These are phyloP conservation scores for Claviceps humidiphila DNA, from an alignment of 2,329 filamentous ascomycete genomes.

Conservation along the genomic window DNA sequence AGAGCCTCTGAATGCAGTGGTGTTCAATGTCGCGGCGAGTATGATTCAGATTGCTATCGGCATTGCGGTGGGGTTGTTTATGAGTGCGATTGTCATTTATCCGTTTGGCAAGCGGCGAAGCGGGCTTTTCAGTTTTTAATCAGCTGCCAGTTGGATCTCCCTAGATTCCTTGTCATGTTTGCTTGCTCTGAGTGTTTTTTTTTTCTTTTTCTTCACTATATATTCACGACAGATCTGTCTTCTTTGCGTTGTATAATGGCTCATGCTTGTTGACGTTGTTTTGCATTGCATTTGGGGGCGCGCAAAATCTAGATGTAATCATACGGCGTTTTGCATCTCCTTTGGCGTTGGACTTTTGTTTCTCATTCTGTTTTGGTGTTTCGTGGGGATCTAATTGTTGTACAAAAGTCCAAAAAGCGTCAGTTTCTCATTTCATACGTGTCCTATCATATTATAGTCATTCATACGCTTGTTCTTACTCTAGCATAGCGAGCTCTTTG, in stretches of 20 bases:
- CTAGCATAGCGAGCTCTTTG: neutral
- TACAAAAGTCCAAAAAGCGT: neutral
- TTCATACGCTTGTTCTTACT: neutral
- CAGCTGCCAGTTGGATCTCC: no score
- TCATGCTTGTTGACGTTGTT: no score
- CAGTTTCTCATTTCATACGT: no score
- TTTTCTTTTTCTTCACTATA: no score
- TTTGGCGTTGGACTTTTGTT: no score
- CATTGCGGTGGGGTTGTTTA: slow-evolving; percentile 36
- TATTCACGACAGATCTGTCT: no score
- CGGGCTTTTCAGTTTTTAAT: slow-evolving; percentile 34
- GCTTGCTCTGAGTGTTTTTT: neutral
- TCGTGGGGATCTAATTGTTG: no score
- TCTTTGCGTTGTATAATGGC: no score
- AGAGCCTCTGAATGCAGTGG: slow-evolving; percentile 20
- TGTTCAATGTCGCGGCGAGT: slow-evolving; percentile 32
- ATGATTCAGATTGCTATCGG: slow-evolving; percentile 42
- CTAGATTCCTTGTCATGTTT: neutral
- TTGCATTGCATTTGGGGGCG: no score
- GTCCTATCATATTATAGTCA: neutral
- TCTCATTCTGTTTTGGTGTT: no score
- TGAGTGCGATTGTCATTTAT: slow-evolving; percentile 35
- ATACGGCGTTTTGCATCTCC: no score
- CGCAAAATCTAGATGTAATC: no score
- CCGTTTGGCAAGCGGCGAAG: slow-evolving; percentile 36